Evolutionary conservation across 2,329 filamentous ascomycete genomes (phyloP), one percentile per base, ranked within the genome.

Genomic region (Penicillium sp.): DNA sequence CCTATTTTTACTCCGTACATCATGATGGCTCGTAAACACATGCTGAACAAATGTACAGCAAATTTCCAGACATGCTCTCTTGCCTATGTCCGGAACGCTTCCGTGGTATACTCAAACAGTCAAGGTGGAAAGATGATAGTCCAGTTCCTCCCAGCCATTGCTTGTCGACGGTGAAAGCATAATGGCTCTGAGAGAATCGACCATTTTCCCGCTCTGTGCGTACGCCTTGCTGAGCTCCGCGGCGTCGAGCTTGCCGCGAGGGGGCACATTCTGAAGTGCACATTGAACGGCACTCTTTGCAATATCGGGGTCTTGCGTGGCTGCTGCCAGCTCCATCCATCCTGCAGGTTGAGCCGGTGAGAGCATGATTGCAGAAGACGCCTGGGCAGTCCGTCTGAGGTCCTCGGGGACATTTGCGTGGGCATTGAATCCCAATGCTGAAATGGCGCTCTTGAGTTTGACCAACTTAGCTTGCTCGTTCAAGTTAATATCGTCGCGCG

Each of bases 241-340:
- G 1, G 91, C 86, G 16, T 83, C 83, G 11, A 96, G 75, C 1
- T 80, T 75, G 0, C 91, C 90, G 47, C 81, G 75, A 0, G 92
- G 92, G 34, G 92, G 89, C 2, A 92, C 85, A 8, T 84, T 86
- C 63, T 87, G 86, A 36, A 83, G 68, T 0, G 92, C 92, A n/a
- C 92, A 90, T 67, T 86, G 82, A 57, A 96, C 79, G 1, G 92
- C 90, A 86, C 96, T 92, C 61, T 90, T 85, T 2, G 90, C 87
- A 7, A 83, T 78, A 61, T 81, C 81, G 5, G 70, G 64, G 40
- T 79, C 75, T 2, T 81, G 83, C 0, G 81, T 82, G 0, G 83
- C 72, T 36, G 85, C 81, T 0, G 89, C 86, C 22, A 97, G 78
- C 47, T 88, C 81, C 40, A 85, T 82, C 94, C 94, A 99, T 0